These are phyloP conservation scores for Fallopia convolvulus DNA, from an alignment of 148 eudicot genomes.

Conservation along the genomic window DNA sequence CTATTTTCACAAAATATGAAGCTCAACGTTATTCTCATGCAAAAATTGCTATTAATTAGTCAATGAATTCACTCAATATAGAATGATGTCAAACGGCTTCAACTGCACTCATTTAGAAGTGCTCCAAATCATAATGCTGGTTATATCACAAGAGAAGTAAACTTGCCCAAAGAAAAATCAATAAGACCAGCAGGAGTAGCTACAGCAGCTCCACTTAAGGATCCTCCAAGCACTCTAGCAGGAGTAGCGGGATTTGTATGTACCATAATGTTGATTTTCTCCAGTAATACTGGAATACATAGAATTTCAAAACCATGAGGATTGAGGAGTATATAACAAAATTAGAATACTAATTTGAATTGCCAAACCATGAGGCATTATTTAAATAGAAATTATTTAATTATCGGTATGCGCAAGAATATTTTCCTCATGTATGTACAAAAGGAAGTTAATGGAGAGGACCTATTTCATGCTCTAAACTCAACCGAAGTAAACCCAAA, in stretches of 20 bases:
- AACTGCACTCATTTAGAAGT: background rate
- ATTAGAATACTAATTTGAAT: no score
- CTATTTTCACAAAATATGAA: background rate
- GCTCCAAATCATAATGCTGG: background rate
- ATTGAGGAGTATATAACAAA: no score
- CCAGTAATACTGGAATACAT: slow-evolving; percentile 58
- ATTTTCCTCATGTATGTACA: no score
- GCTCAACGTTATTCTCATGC: background rate
- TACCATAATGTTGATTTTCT: slow-evolving; percentile 78
- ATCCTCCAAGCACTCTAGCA: slow-evolving; percentile 73
- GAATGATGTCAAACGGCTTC: no score
- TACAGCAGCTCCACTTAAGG: slow-evolving; percentile 92
- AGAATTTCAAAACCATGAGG: slow-evolving; percentile 2
- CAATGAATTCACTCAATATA: background rate
- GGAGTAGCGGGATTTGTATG: slow-evolving; percentile 70
- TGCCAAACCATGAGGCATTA: no score
- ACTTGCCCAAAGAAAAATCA: slow-evolving; percentile 81
- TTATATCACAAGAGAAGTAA: background rate
- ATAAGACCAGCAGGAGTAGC: slow-evolving; percentile 84
- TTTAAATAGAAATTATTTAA: no score
- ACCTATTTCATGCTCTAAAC: no score
- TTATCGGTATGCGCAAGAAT: no score
- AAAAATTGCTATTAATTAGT: background rate
- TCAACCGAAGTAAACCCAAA: background rate
- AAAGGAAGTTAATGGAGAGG: no score